Conservation (phyloP, 192 early-diverging fungal species). For the Coemansia sp. region DNA sequence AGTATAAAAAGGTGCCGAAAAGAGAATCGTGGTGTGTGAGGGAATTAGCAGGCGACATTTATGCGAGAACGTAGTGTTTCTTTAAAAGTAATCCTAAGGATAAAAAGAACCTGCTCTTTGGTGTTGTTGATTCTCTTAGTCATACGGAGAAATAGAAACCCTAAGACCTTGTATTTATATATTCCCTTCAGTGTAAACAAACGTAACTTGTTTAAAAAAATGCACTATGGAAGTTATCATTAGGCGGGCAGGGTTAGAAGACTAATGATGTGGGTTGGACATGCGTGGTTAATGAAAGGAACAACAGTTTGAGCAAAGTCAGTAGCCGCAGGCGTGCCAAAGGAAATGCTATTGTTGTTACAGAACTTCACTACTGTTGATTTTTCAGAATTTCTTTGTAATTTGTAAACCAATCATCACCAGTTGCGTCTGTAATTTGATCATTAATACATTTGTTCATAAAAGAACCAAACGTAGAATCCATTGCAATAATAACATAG, state of each 20-base stretch:
- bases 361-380: not conserved
- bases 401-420: not conserved
- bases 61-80: no score
- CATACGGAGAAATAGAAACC: no score
- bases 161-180: no score
- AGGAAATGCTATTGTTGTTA: not conserved
- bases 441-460: not conserved
- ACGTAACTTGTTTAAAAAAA: no score
- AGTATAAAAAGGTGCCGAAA: no score
- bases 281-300: not conserved
- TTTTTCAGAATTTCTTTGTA: not conserved
- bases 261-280: not conserved
- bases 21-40: no score
- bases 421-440: not conserved
- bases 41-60: no score
- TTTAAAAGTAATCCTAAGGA: no score
- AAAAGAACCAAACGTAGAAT: no score
- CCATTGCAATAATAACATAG: not conserved
- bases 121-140: no score
- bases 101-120: no score
- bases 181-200: no score
- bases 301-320: not conserved
- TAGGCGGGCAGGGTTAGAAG: not conserved
- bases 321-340: not conserved
- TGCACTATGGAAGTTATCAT: not conserved